Conservation (phyloP, 345 rosid genomes). For the Melaleuca alternifolia region DNA sequence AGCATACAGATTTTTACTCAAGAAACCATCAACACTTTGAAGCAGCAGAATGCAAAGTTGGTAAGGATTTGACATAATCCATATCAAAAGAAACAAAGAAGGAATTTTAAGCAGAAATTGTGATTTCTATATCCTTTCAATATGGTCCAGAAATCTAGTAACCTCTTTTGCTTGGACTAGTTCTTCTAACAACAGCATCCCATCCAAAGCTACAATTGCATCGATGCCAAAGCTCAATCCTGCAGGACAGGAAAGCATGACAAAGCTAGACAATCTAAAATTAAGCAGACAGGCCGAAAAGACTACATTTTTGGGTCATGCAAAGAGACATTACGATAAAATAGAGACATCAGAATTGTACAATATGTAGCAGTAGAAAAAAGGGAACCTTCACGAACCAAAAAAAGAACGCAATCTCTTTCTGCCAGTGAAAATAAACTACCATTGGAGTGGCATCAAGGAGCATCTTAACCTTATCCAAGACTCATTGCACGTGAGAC, state of each 20-base stretch:
- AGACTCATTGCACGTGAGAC: neutral
- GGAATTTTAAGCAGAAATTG: neutral
- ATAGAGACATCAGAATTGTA: neutral
- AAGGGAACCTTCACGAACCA: neutral
- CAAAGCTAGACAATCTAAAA: neutral
- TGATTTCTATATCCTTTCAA: neutral
- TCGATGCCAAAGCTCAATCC: constrained; percentile 81
- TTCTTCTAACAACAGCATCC: constrained; percentile 78
- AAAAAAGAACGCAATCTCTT: neutral
- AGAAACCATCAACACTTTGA: neutral
- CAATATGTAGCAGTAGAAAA: neutral
- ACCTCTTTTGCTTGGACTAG: constrained; percentile 96
- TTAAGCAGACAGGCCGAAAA: neutral
- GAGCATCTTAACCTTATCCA: neutral
- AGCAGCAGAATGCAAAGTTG: neutral
- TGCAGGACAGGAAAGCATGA: constrained; percentile 3
- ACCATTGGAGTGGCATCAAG: neutral
- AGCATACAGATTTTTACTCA: no score
- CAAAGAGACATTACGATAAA: neutral
- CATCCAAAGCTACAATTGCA: constrained; percentile 81
- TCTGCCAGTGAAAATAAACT: neutral
- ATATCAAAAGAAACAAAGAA: neutral
- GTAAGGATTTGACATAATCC: neutral
- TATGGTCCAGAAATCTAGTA: neutral
- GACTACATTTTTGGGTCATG: neutral